A percentile compares a stretch with the other conserved stretches of the same genome.
Conservation (phyloP, 2,329 filamentous ascomycete genomes). For the Colletotrichum nymphaeae region DNA sequence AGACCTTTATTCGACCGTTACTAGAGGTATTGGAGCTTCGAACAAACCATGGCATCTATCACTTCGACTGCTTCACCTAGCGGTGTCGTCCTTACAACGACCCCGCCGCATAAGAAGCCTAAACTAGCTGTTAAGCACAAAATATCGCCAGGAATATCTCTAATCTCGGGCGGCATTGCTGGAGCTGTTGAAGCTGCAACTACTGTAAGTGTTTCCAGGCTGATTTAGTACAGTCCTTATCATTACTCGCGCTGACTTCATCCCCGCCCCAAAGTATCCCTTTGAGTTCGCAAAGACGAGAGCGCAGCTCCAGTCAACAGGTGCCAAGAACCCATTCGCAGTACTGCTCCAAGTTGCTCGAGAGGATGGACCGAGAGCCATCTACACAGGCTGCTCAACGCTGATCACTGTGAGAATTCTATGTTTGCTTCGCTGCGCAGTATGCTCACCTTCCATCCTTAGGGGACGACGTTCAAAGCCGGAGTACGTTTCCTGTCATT, state of each 20-base stretch:
- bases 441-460: not conserved
- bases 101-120: not conserved
- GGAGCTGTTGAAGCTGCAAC: constrained; percentile 63
- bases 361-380: constrained; percentile 65
- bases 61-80: not conserved
- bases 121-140: constrained; percentile 35
- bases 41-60: not conserved
- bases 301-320: constrained; percentile 61
- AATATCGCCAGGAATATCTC: constrained; percentile 54
- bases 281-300: constrained; percentile 77
- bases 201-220: constrained; percentile 47
- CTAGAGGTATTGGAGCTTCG: not conserved
- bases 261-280: constrained; percentile 58
- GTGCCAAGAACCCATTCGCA: constrained; percentile 64
- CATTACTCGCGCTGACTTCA: not conserved
- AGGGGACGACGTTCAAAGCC: constrained; percentile 72
- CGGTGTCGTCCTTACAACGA: not conserved
- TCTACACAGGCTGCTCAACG: constrained; percentile 73
- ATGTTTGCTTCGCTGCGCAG: not conserved
- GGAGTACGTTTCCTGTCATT: constrained; percentile 75
- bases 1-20: not conserved
- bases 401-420: constrained; percentile 58
- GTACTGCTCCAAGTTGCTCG: constrained; percentile 66
- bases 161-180: constrained; percentile 62
- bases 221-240: too few species aligned